Evolutionary conservation across 2,329 filamentous ascomycete genomes (phyloP).

Genomic region (Amphichorda felina): DNA sequence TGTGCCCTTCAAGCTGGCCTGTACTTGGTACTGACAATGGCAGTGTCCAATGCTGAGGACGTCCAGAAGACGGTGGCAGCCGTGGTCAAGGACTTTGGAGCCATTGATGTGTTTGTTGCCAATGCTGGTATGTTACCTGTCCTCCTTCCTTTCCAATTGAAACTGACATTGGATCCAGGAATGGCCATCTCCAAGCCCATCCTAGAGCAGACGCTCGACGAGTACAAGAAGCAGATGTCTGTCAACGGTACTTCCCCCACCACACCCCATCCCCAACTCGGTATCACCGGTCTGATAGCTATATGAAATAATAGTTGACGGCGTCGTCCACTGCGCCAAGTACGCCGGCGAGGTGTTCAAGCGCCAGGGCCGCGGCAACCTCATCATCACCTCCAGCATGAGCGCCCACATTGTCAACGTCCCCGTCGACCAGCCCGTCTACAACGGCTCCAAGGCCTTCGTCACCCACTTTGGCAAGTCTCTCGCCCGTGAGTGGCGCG

Average conservation of each 20-base stretch:
- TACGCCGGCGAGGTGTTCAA: constrained; percentile 26
- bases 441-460: constrained; percentile 44
- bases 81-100: constrained; percentile 25
- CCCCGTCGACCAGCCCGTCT: constrained; percentile 40
- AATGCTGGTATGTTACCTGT: constrained; percentile 23
- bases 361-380: constrained; percentile 27
- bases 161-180: constrained; percentile 9
- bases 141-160: neutral
- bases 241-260: constrained; percentile 34
- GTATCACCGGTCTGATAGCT: neutral
- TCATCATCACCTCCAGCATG: constrained; percentile 41
- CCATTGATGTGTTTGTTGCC: constrained; percentile 28
- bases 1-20: too few relatives aligned
- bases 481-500: constrained; percentile 42
- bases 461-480: constrained; percentile 43
- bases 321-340: constrained; percentile 27
- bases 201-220: constrained; percentile 37
- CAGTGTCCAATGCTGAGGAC: constrained; percentile 26
- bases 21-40: neutral
- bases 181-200: constrained; percentile 43
- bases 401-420: constrained; percentile 38
- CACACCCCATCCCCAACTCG: neutral
- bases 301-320: constrained; percentile 20
- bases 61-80: constrained; percentile 19
- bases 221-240: constrained; percentile 36